Conservation (phyloP, 163 green algal species). For the Trebouxiophyceae sp. region DNA sequence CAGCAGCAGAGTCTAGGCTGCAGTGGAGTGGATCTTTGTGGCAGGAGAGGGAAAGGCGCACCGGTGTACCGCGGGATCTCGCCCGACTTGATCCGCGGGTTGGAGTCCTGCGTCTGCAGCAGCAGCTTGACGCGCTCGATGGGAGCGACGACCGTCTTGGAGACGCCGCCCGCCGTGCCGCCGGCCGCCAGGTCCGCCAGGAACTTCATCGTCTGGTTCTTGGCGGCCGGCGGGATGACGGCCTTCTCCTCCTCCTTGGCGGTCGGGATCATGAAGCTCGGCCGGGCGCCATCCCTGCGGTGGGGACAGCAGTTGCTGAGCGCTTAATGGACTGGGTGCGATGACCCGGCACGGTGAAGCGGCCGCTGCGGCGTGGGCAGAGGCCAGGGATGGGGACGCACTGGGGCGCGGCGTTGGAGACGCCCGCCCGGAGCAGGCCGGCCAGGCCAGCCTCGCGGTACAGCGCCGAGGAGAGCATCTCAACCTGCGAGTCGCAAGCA, state of each 20-base stretch:
- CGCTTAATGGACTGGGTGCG: too few relatives aligned
- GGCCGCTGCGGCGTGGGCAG: too few relatives aligned
- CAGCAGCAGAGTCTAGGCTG: too few relatives aligned
- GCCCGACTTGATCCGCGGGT: slow-evolving; percentile 70
- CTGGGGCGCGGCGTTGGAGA: too few relatives aligned
- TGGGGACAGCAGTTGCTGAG: too few relatives aligned
- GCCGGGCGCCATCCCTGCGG: too few relatives aligned
- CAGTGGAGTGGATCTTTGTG: too few relatives aligned
- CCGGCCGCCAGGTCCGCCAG: slow-evolving; percentile 67
- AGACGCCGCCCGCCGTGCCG: slow-evolving; percentile 79
- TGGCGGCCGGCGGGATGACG: background rate
- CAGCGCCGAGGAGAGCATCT: slow-evolving; percentile 47
- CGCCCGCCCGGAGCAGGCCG: slow-evolving; percentile 29
- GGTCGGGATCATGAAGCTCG: too few relatives aligned
- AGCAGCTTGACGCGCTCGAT: slow-evolving; percentile 99
- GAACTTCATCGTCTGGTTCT: slow-evolving; percentile 40
- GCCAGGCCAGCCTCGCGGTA: slow-evolving; percentile 49
- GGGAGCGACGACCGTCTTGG: slow-evolving; percentile 93
- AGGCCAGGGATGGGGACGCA: too few relatives aligned
- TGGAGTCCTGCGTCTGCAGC: slow-evolving; percentile 89
- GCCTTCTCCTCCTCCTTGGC: too few relatives aligned
- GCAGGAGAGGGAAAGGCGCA: background rate
- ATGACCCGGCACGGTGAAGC: too few relatives aligned
- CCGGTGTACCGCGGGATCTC: slow-evolving; percentile 73
- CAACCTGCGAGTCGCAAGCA: slow-evolving; percentile 24